Conservation (phyloP, 169 alveolate species). For the Eimeria acervulina region DNA sequence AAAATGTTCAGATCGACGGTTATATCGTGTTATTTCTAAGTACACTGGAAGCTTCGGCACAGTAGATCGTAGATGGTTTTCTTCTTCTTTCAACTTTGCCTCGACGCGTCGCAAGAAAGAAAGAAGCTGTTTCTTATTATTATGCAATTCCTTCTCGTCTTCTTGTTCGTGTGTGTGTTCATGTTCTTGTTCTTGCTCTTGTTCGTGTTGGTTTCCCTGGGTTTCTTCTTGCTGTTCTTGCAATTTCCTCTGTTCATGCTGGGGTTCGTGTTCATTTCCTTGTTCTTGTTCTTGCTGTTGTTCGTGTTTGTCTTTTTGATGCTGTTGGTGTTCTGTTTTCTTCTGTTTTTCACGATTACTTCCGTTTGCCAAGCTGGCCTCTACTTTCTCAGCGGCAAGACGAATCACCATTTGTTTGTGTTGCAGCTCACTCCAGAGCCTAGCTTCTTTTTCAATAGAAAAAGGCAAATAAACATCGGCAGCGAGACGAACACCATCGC, state of each 20-base stretch:
- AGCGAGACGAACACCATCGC: slow-evolving; percentile 87
- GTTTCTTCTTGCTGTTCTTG: no score
- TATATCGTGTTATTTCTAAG: slow-evolving; percentile 86
- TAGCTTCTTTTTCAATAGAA: slow-evolving; percentile 35
- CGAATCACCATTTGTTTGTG: not conserved
- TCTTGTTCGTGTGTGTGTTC: not conserved
- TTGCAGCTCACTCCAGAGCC: not conserved
- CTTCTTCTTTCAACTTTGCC: slow-evolving; percentile 39
- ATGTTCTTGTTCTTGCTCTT: not conserved
- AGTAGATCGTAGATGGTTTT: not conserved
- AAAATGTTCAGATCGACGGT: slow-evolving; percentile 85
- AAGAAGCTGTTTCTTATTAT: not conserved
- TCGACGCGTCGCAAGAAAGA: not conserved
- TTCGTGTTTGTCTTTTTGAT: no score
- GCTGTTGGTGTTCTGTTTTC: no score
- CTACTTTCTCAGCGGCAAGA: not conserved
- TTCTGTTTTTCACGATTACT: no score
- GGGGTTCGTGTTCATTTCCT: no score
- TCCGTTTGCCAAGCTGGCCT: no score
- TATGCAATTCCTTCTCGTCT: not conserved
- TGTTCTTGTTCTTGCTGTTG: no score
- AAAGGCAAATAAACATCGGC: slow-evolving; percentile 87
- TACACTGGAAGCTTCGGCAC: slow-evolving; percentile 80
- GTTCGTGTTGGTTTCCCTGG: no score
- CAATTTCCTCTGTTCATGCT: no score